These are phyloP conservation scores for Termitomyces sp. DNA, from an alignment of 768 basidiomycete genomes.

Conservation along the genomic window DNA sequence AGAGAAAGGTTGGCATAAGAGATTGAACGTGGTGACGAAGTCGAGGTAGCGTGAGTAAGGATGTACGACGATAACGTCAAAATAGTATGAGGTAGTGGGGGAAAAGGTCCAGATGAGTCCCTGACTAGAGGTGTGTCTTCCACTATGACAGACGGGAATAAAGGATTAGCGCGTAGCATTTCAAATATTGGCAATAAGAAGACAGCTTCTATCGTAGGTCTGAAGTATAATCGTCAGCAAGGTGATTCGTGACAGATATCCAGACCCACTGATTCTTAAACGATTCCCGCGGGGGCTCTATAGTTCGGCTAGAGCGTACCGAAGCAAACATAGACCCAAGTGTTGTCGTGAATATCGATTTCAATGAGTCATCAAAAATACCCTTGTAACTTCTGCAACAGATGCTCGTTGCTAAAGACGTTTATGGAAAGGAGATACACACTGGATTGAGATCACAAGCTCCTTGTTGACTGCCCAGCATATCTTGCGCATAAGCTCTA, in stretches of 20 bases:
- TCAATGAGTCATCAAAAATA: constrained; percentile 43
- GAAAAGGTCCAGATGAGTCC: constrained; percentile 7
- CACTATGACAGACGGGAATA: constrained; percentile 43
- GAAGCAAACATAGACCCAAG: constrained; percentile 47
- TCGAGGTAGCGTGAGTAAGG: constrained; percentile 60
- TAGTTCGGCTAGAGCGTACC: constrained; percentile 48
- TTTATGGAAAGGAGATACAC: constrained; percentile 10
- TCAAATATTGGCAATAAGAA: constrained; percentile 58
- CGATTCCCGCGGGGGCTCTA: constrained; percentile 45
- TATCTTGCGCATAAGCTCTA: constrained; percentile 48
- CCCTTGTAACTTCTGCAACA: constrained; percentile 49
- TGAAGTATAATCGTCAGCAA: constrained; percentile 18
- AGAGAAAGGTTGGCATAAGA: constrained; percentile 58
- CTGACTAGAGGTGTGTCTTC: constrained; percentile 25
- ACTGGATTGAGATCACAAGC: constrained; percentile 48
- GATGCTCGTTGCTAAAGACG: background rate
- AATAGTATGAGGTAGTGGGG: constrained; percentile 40
- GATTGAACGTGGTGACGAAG: constrained; percentile 49
- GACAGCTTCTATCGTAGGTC: constrained; percentile 58
- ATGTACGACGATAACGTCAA: constrained; percentile 61
- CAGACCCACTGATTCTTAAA: constrained; percentile 50
- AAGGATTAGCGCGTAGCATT: constrained; percentile 44
- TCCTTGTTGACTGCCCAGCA: constrained; percentile 52
- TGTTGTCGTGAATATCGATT: constrained; percentile 42
- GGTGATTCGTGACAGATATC: background rate